phyloP scores from a whole-genome alignment of 805 yeast species.

The Spathaspora passalidarum region DNA sequence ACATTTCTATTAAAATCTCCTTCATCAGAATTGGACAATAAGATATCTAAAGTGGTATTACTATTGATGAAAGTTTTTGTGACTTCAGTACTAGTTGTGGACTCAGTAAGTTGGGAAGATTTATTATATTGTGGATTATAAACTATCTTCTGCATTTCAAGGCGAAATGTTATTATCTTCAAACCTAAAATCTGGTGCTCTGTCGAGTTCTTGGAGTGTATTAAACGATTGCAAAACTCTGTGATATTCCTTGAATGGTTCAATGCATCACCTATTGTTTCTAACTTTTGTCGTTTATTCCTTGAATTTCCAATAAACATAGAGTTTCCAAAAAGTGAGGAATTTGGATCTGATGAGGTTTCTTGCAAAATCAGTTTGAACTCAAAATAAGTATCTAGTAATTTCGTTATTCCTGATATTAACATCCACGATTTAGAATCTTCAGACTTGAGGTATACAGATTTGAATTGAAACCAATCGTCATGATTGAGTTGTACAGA shows the following conservation, averaged over 20 bases:
- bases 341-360: conserved; percentile 3
- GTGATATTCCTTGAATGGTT: conserved; percentile 15
- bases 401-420: conserved; percentile 28
- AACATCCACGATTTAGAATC: conserved; percentile 40
- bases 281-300: conserved; percentile 27
- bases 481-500: neutral
- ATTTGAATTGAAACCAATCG: conserved; percentile 24
- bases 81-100: neutral
- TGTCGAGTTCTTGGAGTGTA: conserved; percentile 11
- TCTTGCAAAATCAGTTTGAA: conserved; percentile 13
- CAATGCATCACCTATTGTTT: conserved; percentile 17
- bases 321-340: conserved; percentile 8
- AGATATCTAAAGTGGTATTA: conserved; percentile 7
- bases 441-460: conserved; percentile 18
- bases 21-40: conserved; percentile 6
- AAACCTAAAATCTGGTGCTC: conserved; percentile 15
- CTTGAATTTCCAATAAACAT: conserved; percentile 1
- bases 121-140: neutral
- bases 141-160: conserved; percentile 9
- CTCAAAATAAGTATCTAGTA: conserved; percentile 29
- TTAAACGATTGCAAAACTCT: conserved; percentile 24
- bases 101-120: neutral
- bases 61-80: neutral
- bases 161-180: conserved; percentile 16
- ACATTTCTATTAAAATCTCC: conserved; percentile 8